Evolutionary conservation across 805 yeast species (phyloP), one percentile per base, ranked within the genome.

Genomic region (Suhomyces kilbournensis): DNA sequence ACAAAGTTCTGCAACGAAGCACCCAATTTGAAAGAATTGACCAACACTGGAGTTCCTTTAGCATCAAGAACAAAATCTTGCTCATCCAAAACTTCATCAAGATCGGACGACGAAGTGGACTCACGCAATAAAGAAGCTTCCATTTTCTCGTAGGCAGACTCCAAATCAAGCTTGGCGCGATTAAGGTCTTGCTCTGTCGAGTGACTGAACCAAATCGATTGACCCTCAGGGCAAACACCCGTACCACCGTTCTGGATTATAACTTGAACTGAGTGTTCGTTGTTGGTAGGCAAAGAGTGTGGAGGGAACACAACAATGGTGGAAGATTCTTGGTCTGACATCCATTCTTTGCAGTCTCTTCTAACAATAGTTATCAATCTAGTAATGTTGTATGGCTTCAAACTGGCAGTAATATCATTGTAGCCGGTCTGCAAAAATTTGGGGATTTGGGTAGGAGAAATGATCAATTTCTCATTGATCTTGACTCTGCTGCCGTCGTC

Each of bases 221-320:
- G 92, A 44, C 89, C 94, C n/a, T 67, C 66, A 2, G 97, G 96
- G 59, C 96, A 90, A 58, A 88, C 85, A 15, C 96, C 97, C 0
- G 93, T 77, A 9, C 90, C 94, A 7, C 91, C 84, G 48, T 96
- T 96, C 76, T 90, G 84, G 32, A 94, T 90, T 40, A 93, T 72
- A 4, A 86, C 93, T 69, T 92, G 97, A 38, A 93, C 94, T 7
- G 94, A 89, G 58, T 74, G 78, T 53, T 73, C 74, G 67, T 94
- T 93, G 48, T 75, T 61, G 14, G 83, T 76, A 19, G 85, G 79
- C 51, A 93, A 76, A 1, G 96, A 84, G 15, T 82, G 81, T 15
- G 96, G 92, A 17, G 99, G 98, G 77, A 94, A 93, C 1, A 91
- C 96, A 28, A 93, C 96, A 32, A 92, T 78, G 0, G 97, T 88